Evolutionary conservation across 768 basidiomycete genomes (phyloP).

Genomic region (Psilocybe azurescens): DNA sequence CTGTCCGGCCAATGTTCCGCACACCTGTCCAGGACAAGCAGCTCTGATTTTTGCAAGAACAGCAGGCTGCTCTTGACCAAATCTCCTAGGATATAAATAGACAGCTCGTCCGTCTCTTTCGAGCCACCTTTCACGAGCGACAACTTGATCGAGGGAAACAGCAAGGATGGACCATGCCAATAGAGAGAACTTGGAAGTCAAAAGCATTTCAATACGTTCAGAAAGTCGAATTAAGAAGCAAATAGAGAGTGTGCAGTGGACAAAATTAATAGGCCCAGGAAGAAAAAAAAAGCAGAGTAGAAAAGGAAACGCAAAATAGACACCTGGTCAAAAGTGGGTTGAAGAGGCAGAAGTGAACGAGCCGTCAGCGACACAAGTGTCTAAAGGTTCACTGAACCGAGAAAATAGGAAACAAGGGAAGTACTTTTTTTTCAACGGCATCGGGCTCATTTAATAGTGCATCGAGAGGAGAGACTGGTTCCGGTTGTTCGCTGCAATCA

Average conservation of each 20-base stretch:
- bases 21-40: constrained; percentile 55
- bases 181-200: constrained; percentile 30
- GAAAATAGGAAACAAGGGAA: constrained; percentile 21
- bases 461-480: background rate
- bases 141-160: constrained; percentile 31
- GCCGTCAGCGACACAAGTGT: constrained; percentile 51
- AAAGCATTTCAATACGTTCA: constrained; percentile 32
- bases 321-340: constrained; percentile 51
- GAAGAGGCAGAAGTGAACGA: constrained; percentile 35
- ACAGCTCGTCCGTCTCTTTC: constrained; percentile 53
- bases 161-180: constrained; percentile 33
- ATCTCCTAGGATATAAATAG: constrained; percentile 55
- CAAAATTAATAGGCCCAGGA: constrained; percentile 19
- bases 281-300: constrained; percentile 12
- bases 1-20: constrained; percentile 52
- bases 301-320: constrained; percentile 30
- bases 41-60: constrained; percentile 48
- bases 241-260: constrained; percentile 15
- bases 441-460: constrained; percentile 18
- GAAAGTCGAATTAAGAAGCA: constrained; percentile 1
- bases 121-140: constrained; percentile 50
- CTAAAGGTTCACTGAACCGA: constrained; percentile 36
- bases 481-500: background rate
- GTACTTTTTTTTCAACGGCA: background rate
- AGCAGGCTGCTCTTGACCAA: constrained; percentile 54